Conservation (phyloP, 2,329 filamentous ascomycete genomes). For the Fusarium subglutinans region DNA sequence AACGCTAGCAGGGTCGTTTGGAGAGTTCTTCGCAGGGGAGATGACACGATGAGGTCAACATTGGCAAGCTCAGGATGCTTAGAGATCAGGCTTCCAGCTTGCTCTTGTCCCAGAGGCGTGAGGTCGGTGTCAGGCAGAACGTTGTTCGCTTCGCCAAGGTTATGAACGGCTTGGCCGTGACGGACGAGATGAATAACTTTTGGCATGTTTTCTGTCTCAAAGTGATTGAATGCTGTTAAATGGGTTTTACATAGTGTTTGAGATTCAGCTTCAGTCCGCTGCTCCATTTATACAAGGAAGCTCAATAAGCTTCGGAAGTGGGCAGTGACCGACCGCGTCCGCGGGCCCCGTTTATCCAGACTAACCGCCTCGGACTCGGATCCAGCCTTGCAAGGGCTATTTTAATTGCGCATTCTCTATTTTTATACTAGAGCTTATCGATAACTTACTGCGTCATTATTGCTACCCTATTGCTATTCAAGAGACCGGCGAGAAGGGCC, state of each 20-base stretch:
- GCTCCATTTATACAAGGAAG: neutral
- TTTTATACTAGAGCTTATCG: rapidly evolving
- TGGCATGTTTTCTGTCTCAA: neutral
- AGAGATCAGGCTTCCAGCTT: neutral
- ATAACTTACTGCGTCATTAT: neutral
- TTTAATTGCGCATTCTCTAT: rapidly evolving
- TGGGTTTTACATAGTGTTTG: rapidly evolving
- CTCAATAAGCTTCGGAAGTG: rapidly evolving
- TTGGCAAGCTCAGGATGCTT: neutral
- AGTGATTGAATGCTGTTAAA: rapidly evolving
- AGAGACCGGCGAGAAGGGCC: too few species aligned
- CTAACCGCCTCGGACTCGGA: neutral
- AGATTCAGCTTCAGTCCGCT: rapidly evolving
- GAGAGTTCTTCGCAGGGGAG: neutral
- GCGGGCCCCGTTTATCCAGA: neutral
- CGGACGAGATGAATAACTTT: neutral
- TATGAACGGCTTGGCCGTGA: neutral
- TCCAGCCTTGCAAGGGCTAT: neutral
- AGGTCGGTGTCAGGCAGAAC: neutral
- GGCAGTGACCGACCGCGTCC: neutral
- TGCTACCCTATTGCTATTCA: neutral
- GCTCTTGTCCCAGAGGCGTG: neutral
- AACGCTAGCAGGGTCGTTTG: neutral
- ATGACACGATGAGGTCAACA: neutral
- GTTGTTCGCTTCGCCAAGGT: neutral